These are phyloP conservation scores for Flaveria bidentis DNA, from an alignment of 129 eudicot genomes.

Conservation along the genomic window DNA sequence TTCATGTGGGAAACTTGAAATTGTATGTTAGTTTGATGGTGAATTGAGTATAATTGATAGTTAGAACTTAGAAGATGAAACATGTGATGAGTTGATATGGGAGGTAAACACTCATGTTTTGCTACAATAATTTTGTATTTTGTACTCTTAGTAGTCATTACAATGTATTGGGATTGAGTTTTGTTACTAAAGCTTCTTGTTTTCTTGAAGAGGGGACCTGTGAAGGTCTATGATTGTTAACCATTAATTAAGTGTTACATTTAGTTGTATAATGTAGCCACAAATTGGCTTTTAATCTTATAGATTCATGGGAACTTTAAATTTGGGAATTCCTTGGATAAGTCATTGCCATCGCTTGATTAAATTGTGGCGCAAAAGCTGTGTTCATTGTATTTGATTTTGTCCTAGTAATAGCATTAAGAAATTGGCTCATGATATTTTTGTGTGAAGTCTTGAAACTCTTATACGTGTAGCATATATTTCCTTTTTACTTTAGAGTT, in stretches of 20 bases:
- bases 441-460: constrained; percentile 11
- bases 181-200: background rate
- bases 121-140: background rate
- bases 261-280: constrained; percentile 3
- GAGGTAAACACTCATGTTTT: background rate
- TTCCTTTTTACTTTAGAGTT: background rate
- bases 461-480: background rate
- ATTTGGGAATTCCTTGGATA: background rate
- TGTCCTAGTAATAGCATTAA: background rate
- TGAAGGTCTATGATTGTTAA: background rate
- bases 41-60: constrained; percentile 7
- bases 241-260: background rate
- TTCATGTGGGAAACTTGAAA: background rate
- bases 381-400: background rate
- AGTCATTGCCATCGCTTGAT: background rate
- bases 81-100: background rate
- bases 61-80: constrained; percentile 4
- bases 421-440: background rate
- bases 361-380: background rate
- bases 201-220: background rate
- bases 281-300: background rate
- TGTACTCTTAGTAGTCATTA: background rate
- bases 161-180: background rate
- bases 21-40: constrained; percentile 18
- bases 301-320: background rate